Percentiles rank a stretch among this genome's conserved stretches.
These are phyloP conservation scores for Penicillium sp. DNA, from an alignment of 2,329 filamentous ascomycete genomes.

Conservation along the genomic window DNA sequence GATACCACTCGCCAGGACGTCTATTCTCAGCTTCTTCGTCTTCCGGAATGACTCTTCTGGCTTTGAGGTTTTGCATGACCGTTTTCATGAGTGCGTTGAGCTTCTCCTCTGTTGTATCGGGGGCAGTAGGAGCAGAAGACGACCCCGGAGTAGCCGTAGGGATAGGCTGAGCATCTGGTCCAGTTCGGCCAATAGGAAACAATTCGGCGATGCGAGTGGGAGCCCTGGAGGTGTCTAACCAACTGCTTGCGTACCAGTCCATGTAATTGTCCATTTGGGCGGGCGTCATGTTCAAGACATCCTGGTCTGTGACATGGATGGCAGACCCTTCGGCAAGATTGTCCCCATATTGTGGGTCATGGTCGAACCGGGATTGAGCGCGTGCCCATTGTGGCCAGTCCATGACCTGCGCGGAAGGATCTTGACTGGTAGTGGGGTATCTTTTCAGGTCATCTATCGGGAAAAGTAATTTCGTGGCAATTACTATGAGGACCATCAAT, in stretches of 20 bases:
- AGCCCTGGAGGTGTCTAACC: constrained; percentile 39
- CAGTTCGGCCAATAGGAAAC: constrained; percentile 37
- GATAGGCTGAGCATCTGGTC: constrained; percentile 13
- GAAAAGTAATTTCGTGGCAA: constrained; percentile 74
- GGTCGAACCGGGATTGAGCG: constrained; percentile 44
- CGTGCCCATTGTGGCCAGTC: constrained; percentile 70
- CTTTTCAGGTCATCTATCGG: constrained; percentile 63
- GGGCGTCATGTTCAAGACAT: constrained; percentile 60
- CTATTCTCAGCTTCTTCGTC: constrained; percentile 27
- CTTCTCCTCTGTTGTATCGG: constrained; percentile 23
- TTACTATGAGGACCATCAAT: constrained; percentile 65
- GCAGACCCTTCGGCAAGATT: constrained; percentile 48
- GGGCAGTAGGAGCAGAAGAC: constrained; percentile 12
- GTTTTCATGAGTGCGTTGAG: constrained; percentile 40
- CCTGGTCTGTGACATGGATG: constrained; percentile 55
- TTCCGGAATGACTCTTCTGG: constrained; percentile 38
- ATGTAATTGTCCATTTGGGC: constrained; percentile 69
- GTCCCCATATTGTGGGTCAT: constrained; percentile 30
- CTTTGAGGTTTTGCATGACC: constrained; percentile 43
- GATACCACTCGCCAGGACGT: constrained; percentile 52
- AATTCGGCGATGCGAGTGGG: constrained; percentile 41
- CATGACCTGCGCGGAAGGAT: constrained; percentile 59
- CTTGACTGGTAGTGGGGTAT: constrained; percentile 48
- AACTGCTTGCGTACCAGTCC: constrained; percentile 71
- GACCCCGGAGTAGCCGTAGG: constrained; percentile 2